Base-by-base conservation (phyloP, 2,329 filamentous ascomycete species). In the Nannizziopsis arthrosporioides region DNA sequence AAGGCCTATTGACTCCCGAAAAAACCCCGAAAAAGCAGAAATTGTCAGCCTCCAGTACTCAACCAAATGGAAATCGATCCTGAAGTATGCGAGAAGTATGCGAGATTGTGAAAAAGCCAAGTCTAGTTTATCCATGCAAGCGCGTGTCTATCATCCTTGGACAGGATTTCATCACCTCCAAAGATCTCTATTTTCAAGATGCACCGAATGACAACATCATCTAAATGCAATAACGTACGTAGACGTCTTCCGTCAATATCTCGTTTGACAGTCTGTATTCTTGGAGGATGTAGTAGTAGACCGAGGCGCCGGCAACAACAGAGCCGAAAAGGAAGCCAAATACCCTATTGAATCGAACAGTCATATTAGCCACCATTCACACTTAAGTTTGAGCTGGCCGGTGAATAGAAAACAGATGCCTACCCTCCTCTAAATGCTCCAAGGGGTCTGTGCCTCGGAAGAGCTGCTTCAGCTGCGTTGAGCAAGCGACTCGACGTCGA, bases 231-330 rank as follows among this genome's bases (percentile, higher is more conserved):
- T 46, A 48, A 82, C 86, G 68, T 77, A 95, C 90, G 69, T 90
- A 90, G 66, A 96, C 94, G 69, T 96, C 90, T 70, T 94, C 88
- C 52, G 83, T 90, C 68, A 96, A 73, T 62, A 95, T 77, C 70
- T 94, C 85, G 72, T 95, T 96, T 57, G 87, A 85, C 38, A 88
- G 75, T 71, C 88, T 87, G 74, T 95, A 96, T 68, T 96, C 89
- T 64, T 90, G 81, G 59, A 96, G 72, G 56, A 94, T 78, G 67
- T 96, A 96, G 66, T 86, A 88, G 72, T 95, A 96, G 59, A 93
- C 84, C 50, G 80, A 82, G 45, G 77, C 78, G 59, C 87, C 88
- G 39, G 89, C 82, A 45, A 87, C 73, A 41, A 84, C 82, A 53
- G 84, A 81, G 56, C 90, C 90, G 54, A 92, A 74, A 44, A 96